Evolutionary conservation across 2,329 filamentous ascomycete species (phyloP).

Genomic region (Penicillium nordicum): DNA sequence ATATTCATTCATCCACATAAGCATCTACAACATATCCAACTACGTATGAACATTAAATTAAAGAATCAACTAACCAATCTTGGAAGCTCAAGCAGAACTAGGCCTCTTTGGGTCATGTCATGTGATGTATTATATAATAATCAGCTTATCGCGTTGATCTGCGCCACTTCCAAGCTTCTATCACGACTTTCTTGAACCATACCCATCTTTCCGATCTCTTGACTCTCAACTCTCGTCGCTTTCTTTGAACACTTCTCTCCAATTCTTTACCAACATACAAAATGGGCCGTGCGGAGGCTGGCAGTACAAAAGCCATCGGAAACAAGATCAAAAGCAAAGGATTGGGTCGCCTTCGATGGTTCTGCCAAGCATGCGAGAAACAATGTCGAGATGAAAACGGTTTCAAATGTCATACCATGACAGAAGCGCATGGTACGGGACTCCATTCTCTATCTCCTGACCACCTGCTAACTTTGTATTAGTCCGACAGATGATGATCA

Average conservation of each 20-base stretch:
- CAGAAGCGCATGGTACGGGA: background rate
- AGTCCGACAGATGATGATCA: constrained; percentile 80
- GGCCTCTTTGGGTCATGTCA: background rate
- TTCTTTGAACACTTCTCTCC: background rate
- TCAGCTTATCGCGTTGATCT: constrained; percentile 1
- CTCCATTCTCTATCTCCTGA: no score
- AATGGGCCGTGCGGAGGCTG: constrained; percentile 91
- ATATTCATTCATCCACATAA: background rate
- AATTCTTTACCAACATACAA: constrained; percentile 32
- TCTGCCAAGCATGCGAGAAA: constrained; percentile 77
- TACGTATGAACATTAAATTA: background rate
- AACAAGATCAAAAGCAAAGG: constrained; percentile 80
- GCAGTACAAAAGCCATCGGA: constrained; percentile 81
- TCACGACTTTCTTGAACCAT: background rate
- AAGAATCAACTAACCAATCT: background rate
- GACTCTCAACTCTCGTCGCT: background rate
- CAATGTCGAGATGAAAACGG: constrained; percentile 72
- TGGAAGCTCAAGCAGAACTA: background rate
- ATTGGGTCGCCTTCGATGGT: constrained; percentile 80
- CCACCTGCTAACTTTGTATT: background rate
- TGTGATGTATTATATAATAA: background rate
- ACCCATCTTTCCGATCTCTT: background rate
- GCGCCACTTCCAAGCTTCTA: background rate
- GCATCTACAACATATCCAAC: background rate
- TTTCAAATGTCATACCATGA: constrained; percentile 72